phyloP scores from a whole-genome alignment of 495 filamentous ascomycete species.

The Xylaria bambusicola region DNA sequence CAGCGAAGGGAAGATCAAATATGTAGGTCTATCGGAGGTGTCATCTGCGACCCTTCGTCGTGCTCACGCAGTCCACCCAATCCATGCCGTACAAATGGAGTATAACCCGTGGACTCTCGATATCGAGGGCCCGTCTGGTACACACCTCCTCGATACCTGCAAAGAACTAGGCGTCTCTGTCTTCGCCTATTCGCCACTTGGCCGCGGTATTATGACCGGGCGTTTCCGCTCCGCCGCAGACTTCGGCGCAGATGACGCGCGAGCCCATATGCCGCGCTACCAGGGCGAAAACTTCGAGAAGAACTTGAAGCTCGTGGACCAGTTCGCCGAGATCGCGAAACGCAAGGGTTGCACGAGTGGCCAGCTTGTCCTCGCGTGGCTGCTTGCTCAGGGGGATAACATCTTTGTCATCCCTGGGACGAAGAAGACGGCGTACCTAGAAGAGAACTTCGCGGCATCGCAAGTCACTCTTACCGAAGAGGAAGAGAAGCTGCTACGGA shows the following conservation, averaged over 20 bases:
- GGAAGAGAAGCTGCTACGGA: slow-evolving; percentile 49
- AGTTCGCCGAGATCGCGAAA: slow-evolving; percentile 48
- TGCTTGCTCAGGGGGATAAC: slow-evolving; percentile 58
- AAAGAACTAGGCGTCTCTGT: slow-evolving; percentile 52
- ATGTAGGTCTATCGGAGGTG: slow-evolving; percentile 51
- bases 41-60: slow-evolving; percentile 43
- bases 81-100: slow-evolving; percentile 49
- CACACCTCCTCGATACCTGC: slow-evolving; percentile 40
- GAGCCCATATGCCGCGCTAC: slow-evolving; percentile 45
- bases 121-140: slow-evolving; percentile 41
- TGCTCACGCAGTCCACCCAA: slow-evolving; percentile 37
- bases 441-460: slow-evolving; percentile 56
- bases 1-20: slow-evolving; percentile 54
- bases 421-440: slow-evolving; percentile 56
- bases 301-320: slow-evolving; percentile 54
- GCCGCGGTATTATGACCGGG: slow-evolving; percentile 50
- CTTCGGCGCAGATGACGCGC: slow-evolving; percentile 43
- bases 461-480: slow-evolving; percentile 44
- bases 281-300: slow-evolving; percentile 55
- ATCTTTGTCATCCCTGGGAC: slow-evolving; percentile 61
- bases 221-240: slow-evolving; percentile 35
- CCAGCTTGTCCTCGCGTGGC: slow-evolving; percentile 60
- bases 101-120: slow-evolving; percentile 48
- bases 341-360: slow-evolving; percentile 48
- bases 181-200: slow-evolving; percentile 51